Base-by-base conservation (phyloP, 1,284 basidiomycete genomes). In the Cutaneotrichosporon daszewskae region DNA sequence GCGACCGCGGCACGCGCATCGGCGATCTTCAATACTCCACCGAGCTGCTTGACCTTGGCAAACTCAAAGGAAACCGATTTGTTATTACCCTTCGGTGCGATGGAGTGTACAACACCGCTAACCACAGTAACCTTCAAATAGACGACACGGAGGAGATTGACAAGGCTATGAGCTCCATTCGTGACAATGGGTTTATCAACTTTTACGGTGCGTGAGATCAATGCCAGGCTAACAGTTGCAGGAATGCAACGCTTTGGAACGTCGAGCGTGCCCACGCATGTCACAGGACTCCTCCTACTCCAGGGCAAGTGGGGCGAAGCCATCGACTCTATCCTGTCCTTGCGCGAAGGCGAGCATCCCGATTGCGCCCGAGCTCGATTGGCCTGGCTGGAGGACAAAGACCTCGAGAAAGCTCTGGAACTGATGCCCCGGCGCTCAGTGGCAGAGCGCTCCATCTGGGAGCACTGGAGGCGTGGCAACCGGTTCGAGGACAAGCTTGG, bases 161-260 rank as follows among this genome's bases (percentile, higher is more conserved):
- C 54, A 75, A 76, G 45, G 84, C 85, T 0, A 79, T 98, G 77
- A 75, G 78, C n/a, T 83, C 80, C 3, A 77, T 98, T 42, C 85
- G 89, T 66, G 73, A 78, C 36, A 81, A 80, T 43, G 95, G 95
- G 0, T 97, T 97, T 69, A 87, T 99, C 68, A 99, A 99, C 68
- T 99, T 96, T 64, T 99, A 95, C 64, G 94, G 89, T 85, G 19
- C 7, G 31, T 18, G 20, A 17, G 9, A n/a, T 9, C 29, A 17
- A 20, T 4, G 12, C 18, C 10, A 13, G 19, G 26, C 42, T 42
- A 27, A 47, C 34, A 22, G 1, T 24, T 18, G 19, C 41, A 89
- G 87, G 91, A 29, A 96, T 98, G 94, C 95, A 99, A 66, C 83
- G 95, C 14, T 99, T 99, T 69, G 95, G 95, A 24, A 98, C 94